These are phyloP conservation scores for Boletus reticuloceps DNA, from an alignment of 768 basidiomycete genomes.

Conservation along the genomic window DNA sequence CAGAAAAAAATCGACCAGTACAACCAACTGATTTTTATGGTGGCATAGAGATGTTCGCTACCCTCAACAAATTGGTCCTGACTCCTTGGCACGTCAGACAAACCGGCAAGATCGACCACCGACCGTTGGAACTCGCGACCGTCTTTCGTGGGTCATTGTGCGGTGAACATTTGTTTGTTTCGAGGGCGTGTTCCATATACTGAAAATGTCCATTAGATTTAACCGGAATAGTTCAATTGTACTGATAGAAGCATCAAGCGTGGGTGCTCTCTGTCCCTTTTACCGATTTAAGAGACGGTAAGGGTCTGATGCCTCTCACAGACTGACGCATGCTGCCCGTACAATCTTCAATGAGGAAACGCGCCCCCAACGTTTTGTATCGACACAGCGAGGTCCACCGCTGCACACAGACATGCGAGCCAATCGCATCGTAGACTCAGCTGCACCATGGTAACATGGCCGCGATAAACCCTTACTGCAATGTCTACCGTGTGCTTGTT, in stretches of 20 bases:
- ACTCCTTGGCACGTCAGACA: background rate
- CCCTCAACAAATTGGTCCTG: background rate
- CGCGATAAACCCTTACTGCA: background rate
- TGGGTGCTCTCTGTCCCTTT: constrained; percentile 5
- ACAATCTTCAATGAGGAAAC: constrained; percentile 1
- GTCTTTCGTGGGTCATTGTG: background rate
- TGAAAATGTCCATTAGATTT: constrained; percentile 4
- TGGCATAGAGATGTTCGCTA: background rate
- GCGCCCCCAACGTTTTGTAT: background rate
- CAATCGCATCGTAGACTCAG: background rate
- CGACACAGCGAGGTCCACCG: background rate
- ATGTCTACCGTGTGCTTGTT: background rate
- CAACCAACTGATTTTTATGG: constrained; percentile 2
- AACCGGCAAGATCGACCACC: constrained; percentile 3
- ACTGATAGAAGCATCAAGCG: constrained; percentile 7
- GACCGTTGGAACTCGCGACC: constrained; percentile 4
- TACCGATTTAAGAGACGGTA: constrained; percentile 18
- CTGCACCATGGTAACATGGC: background rate
- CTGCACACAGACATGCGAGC: background rate
- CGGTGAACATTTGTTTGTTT: background rate
- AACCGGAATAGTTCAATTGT: background rate
- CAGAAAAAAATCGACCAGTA: background rate
- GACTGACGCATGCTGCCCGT: background rate
- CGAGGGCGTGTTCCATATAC: background rate
- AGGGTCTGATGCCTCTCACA: constrained; percentile 8